Conservation (phyloP, 2,329 filamentous ascomycete genomes). For the Westerdykella sp. region DNA sequence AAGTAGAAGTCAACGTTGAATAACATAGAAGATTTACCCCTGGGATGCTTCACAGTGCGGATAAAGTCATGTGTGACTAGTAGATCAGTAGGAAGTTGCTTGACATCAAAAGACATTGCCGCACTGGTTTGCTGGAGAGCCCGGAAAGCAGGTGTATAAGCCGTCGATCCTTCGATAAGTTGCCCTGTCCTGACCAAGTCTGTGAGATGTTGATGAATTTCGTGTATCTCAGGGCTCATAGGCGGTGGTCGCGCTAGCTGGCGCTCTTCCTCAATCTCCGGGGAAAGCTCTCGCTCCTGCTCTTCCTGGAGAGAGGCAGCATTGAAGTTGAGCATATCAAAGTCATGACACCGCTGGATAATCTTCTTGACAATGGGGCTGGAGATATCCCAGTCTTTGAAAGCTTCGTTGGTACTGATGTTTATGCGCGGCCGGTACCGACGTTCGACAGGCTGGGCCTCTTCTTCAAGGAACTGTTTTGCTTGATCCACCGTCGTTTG, state of each 20-base stretch:
- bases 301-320: conserved; percentile 52
- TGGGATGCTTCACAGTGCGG: conserved; percentile 36
- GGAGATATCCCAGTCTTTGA: conserved; percentile 9
- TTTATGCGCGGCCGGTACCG: conserved; percentile 44
- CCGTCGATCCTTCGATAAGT: conserved; percentile 5
- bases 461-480: conserved; percentile 48
- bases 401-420: not conserved
- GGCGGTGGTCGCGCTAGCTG: conserved; percentile 47
- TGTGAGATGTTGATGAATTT: conserved; percentile 40
- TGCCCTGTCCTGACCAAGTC: conserved; percentile 38
- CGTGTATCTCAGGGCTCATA: conserved; percentile 38
- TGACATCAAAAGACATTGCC: conserved; percentile 25
- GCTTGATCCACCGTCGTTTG: conserved; percentile 27
- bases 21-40: not conserved
- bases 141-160: conserved; percentile 44
- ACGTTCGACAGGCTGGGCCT: conserved; percentile 47
- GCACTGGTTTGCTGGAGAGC: conserved; percentile 41
- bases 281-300: conserved; percentile 61
- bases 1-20: conserved; percentile 43
- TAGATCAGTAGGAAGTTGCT: conserved; percentile 37
- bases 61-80: conserved; percentile 50
- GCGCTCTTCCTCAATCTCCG: conserved; percentile 57
- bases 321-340: conserved; percentile 23
- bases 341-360: conserved; percentile 15
- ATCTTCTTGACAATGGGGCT: conserved; percentile 18